Evolutionary conservation across 2,329 filamentous ascomycete species (phyloP).

Genomic region (Fusarium sororula): DNA sequence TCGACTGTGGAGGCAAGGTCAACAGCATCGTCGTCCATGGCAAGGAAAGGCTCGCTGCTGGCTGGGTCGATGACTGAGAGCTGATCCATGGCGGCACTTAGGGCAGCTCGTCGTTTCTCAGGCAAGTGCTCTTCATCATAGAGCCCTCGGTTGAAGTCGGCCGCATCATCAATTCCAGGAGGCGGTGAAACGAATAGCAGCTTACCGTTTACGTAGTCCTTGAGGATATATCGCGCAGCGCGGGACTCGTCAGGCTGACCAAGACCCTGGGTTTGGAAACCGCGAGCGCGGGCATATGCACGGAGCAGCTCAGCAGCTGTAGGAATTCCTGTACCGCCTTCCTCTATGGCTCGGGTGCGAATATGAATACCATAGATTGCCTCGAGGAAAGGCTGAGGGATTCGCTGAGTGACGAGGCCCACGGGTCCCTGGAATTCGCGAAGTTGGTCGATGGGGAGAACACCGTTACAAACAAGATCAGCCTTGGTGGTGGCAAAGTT

Average conservation of each 20-base stretch:
- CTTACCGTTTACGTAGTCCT: conserved; percentile 98
- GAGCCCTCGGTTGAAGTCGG: conserved; percentile 86
- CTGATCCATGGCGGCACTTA: conserved; percentile 61
- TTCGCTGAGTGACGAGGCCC: conserved; percentile 81
- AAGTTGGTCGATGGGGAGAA: conserved; percentile 95
- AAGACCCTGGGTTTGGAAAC: conserved; percentile 88
- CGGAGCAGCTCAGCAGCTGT: conserved; percentile 86
- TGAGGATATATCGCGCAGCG: conserved; percentile 87
- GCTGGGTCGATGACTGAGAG: conserved; percentile 51
- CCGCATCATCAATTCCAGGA: conserved; percentile 74
- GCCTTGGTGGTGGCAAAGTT: conserved; percentile 98
- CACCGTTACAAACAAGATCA: conserved; percentile 93
- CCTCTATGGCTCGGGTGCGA: conserved; percentile 79
- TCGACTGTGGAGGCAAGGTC: conserved; percentile 55
- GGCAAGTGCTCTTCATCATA: conserved; percentile 87
- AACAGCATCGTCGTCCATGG: conserved; percentile 44
- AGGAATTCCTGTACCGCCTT: conserved; percentile 89
- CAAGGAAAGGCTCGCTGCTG: conserved; percentile 39
- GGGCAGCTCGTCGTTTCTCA: conserved; percentile 76
- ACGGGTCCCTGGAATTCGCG: conserved; percentile 91
- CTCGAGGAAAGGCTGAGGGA: conserved; percentile 89
- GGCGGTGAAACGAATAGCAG: conserved; percentile 92
- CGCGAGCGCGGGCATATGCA: conserved; percentile 87
- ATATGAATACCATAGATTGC: conserved; percentile 95
- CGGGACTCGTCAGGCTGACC: conserved; percentile 94